A percentile compares a stretch with the other conserved stretches of the same genome.
Conservation (phyloP, 129 eudicot genomes). For the Logfia minima region DNA sequence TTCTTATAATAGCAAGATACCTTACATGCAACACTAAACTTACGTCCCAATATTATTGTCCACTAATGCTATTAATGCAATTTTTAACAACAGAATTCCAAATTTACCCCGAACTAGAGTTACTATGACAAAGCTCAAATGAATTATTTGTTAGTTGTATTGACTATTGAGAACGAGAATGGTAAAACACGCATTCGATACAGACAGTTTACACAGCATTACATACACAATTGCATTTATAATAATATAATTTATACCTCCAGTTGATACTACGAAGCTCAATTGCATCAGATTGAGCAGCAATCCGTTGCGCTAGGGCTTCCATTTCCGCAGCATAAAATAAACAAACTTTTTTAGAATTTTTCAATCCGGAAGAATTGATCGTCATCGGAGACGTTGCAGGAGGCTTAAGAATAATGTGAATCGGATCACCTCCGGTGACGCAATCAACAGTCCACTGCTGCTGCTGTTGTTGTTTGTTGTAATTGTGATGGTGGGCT, state of each 20-base stretch:
- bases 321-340: constrained; percentile 81
- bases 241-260: constrained; percentile 45
- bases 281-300: constrained; percentile 83
- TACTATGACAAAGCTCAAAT: not conserved
- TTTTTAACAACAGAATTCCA: not conserved
- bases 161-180: not conserved
- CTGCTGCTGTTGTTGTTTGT: constrained; percentile 14
- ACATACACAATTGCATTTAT: not conserved
- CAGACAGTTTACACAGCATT: not conserved
- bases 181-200: too few relatives aligned
- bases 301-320: constrained; percentile 74
- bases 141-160: not conserved
- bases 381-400: constrained; percentile 44
- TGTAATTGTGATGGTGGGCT: constrained; percentile 18
- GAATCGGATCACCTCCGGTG: constrained; percentile 72
- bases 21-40: not conserved
- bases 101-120: not conserved
- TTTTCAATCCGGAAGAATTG: constrained; percentile 33
- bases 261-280: constrained; percentile 86
- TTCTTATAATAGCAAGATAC: not conserved
- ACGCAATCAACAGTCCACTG: constrained; percentile 88
- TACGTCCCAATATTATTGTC: not conserved
- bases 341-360: constrained; percentile 65
- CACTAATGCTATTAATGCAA: not conserved
- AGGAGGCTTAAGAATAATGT: constrained; percentile 77